Conservation (phyloP, 2,329 filamentous ascomycete genomes). For the Diaporthe sp. region DNA sequence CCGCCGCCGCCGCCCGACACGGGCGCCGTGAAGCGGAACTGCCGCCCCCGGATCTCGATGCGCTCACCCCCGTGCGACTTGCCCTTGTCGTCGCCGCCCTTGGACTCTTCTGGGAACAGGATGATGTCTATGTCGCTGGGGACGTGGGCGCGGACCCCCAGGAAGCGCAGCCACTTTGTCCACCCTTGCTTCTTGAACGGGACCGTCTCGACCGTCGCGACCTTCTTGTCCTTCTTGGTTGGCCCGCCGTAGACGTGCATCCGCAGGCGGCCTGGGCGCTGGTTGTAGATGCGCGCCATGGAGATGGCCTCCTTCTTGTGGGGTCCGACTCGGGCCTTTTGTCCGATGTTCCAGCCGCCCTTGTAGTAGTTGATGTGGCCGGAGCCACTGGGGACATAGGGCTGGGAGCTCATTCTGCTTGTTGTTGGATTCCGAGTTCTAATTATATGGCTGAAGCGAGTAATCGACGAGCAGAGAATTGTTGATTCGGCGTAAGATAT, state of each 20-base stretch:
- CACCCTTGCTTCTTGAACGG: slow-evolving; percentile 11
- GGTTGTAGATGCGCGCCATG: slow-evolving; percentile 14
- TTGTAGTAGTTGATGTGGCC: slow-evolving; percentile 13
- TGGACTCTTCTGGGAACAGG: slow-evolving; percentile 19
- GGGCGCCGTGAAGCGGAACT: slow-evolving; percentile 11
- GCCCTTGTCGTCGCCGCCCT: background rate
- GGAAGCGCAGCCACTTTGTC: slow-evolving; percentile 19
- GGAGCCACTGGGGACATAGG: background rate
- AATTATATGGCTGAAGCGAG: background rate
- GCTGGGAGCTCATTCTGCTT: background rate
- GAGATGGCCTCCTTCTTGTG: slow-evolving; percentile 26
- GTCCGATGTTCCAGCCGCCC: slow-evolving; percentile 17
- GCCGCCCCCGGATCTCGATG: slow-evolving; percentile 13
- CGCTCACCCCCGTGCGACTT: background rate
- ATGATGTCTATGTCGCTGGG: slow-evolving; percentile 13
- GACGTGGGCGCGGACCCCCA: background rate
- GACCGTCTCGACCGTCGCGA: slow-evolving; percentile 12
- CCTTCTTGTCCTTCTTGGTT: slow-evolving; percentile 17
- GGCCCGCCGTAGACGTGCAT: slow-evolving; percentile 15
- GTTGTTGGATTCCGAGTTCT: background rate
- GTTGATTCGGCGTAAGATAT: background rate
- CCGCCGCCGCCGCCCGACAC: background rate
- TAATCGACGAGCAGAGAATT: background rate
- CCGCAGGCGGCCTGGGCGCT: background rate
- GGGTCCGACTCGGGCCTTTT: slow-evolving; percentile 10